Evolutionary conservation across 202 grass and related monocot species (phyloP).

Genomic region (Schoenoplectus triqueter): DNA sequence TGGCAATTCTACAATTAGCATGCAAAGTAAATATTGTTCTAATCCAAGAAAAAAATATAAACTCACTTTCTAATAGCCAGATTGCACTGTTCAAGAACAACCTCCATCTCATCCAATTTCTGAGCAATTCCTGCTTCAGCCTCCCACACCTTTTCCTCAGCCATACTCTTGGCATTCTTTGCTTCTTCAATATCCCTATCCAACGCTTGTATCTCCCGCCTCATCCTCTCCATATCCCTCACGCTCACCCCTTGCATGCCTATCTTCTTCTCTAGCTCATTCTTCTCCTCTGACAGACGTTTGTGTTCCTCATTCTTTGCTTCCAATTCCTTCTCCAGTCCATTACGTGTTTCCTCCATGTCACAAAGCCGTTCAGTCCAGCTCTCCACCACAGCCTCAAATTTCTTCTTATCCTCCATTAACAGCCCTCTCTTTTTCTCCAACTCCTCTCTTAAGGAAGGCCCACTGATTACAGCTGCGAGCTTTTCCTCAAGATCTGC

Average conservation of each 20-base stretch:
- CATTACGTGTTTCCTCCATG: slow-evolving; percentile 47
- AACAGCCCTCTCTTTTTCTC: slow-evolving; percentile 50
- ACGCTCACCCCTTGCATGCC: slow-evolving; percentile 59
- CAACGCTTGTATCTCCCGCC: slow-evolving; percentile 61
- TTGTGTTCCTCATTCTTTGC: slow-evolving; percentile 50
- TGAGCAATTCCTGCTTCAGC: slow-evolving; percentile 49
- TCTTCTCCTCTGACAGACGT: slow-evolving; percentile 47
- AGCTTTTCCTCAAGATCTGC: slow-evolving; percentile 48
- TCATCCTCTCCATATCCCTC: slow-evolving; percentile 69
- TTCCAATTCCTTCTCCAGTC: slow-evolving; percentile 62
- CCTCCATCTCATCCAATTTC: slow-evolving; percentile 65
- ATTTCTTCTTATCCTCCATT: slow-evolving; percentile 62
- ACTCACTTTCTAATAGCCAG: slow-evolving; percentile 67
- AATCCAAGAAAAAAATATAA: slow-evolving; percentile 13
- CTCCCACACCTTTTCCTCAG: slow-evolving; percentile 85
- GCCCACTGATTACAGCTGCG: slow-evolving; percentile 44
- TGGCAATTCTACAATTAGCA: not conserved
- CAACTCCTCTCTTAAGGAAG: slow-evolving; percentile 45
- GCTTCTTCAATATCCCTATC: slow-evolving; percentile 59
- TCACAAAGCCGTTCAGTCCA: slow-evolving; percentile 58
- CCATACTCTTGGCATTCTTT: slow-evolving; percentile 44
- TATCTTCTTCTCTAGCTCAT: slow-evolving; percentile 59
- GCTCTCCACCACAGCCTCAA: slow-evolving; percentile 63
- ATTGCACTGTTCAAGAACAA: slow-evolving; percentile 61
- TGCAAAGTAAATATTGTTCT: slow-evolving; percentile 2